These are phyloP conservation scores for Cyanidium caldarium DNA, from an alignment of 23 red algal species.

Conservation along the genomic window DNA sequence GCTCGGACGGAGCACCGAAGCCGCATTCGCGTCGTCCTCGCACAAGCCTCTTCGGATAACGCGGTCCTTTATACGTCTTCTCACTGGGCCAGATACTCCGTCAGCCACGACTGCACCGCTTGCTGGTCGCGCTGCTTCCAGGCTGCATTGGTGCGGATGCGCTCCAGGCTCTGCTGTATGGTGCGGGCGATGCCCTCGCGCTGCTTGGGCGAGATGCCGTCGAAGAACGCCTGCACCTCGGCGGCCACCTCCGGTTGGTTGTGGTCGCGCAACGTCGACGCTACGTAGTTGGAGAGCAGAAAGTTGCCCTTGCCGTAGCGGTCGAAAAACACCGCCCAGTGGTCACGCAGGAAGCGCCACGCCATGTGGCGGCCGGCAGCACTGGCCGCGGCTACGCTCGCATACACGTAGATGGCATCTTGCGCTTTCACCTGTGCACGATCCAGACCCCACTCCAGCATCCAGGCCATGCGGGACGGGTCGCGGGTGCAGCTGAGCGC, in stretches of 20 bases:
- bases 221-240: not conserved
- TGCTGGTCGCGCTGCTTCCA: not conserved
- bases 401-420: slow-evolving; percentile 17
- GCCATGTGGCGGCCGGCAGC: not conserved
- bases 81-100: too few species aligned
- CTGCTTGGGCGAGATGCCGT: not conserved
- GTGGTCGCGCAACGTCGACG: not conserved
- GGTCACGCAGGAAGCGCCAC: slow-evolving; percentile 14
- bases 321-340: slow-evolving; percentile 18
- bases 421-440: slow-evolving; percentile 19
- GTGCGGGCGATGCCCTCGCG: not conserved
- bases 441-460: slow-evolving; percentile 25
- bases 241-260: not conserved
- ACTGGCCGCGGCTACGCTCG: slow-evolving; percentile 7
- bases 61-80: too few species aligned
- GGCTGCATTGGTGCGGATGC: slow-evolving; percentile 1
- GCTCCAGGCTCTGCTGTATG: not conserved
- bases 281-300: slow-evolving; percentile 10
- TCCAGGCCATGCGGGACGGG: not conserved
- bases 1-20: too few species aligned
- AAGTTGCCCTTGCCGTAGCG: slow-evolving; percentile 33
- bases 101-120: not conserved
- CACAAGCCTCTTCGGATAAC: too few species aligned
- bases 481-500: slow-evolving; percentile 7
- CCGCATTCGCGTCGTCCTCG: too few species aligned